These are phyloP conservation scores for Sodiomyces alkalinus DNA, from an alignment of 2,329 filamentous ascomycete genomes.

Conservation along the genomic window DNA sequence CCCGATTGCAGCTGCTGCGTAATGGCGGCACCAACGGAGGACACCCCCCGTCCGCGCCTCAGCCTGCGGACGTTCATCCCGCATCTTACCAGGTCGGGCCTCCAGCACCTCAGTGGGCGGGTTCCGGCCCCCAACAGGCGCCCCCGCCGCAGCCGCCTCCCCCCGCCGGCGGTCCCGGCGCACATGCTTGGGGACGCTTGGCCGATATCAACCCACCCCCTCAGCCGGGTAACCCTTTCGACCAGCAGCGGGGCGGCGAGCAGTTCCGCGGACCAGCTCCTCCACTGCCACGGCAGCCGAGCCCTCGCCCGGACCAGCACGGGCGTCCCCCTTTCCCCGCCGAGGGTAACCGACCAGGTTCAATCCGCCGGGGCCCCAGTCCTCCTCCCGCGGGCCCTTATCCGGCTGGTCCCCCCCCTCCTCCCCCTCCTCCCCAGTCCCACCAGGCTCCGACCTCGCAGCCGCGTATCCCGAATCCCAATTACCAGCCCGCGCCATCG, in stretches of 20 bases:
- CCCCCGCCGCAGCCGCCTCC: constrained; percentile 32
- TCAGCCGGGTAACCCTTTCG: constrained; percentile 68
- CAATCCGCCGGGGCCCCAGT: constrained; percentile 35
- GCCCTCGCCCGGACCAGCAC: constrained; percentile 59
- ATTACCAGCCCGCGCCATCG: constrained; percentile 39
- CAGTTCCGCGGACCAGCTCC: constrained; percentile 52
- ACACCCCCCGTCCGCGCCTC: constrained; percentile 60
- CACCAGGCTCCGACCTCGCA: constrained; percentile 20
- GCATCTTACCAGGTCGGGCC: constrained; percentile 85
- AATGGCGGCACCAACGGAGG: constrained; percentile 62
- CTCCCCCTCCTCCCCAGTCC: constrained; percentile 30
- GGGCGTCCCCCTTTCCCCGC: constrained; percentile 6
- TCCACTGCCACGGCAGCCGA: constrained; percentile 55
- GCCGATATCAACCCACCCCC: constrained; percentile 66
- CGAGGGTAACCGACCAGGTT: constrained; percentile 13
- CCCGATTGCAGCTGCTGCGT: constrained; percentile 75
- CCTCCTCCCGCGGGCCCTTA: constrained; percentile 37
- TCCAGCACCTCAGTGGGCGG: constrained; percentile 79
- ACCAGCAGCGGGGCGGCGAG: constrained; percentile 58
- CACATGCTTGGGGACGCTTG: constrained; percentile 47
- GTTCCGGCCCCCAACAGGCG: constrained; percentile 43
- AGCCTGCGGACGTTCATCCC: constrained; percentile 90
- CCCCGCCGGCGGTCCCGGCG: constrained; percentile 41
- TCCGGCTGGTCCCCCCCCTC: constrained; percentile 32
- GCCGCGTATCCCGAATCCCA: constrained; percentile 44